Conservation (phyloP, 192 early-diverging fungal genomes). For the Coemansia sp. region DNA sequence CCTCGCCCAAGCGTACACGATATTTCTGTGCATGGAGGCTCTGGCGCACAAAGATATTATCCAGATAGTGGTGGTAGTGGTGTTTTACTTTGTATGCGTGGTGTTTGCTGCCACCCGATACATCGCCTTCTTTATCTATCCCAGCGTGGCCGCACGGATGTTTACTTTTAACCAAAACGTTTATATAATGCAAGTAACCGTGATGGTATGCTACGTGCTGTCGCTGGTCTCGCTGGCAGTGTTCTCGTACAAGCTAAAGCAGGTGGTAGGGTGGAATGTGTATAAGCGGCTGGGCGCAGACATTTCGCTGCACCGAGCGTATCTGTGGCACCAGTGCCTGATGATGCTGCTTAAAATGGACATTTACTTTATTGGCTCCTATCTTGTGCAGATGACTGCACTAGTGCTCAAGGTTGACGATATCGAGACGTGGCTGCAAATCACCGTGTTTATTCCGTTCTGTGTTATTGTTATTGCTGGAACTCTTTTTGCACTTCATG, state of each 20-base stretch:
- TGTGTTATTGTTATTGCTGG: conserved; percentile 29
- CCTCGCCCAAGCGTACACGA: conserved; percentile 40
- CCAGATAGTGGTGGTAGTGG: conserved; percentile 42
- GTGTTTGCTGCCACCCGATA: conserved; percentile 27
- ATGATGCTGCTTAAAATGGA: conserved; percentile 48
- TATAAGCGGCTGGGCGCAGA: conserved; percentile 54
- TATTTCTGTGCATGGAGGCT: conserved; percentile 44
- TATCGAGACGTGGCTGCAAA: conserved; percentile 44
- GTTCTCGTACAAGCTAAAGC: conserved; percentile 52
- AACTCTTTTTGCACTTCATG: conserved; percentile 28
- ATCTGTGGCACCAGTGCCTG: conserved; percentile 41
- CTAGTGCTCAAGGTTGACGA: conserved; percentile 54
- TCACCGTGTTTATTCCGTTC: conserved; percentile 43
- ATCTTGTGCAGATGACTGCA: conserved; percentile 56
- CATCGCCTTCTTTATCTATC: conserved; percentile 33
- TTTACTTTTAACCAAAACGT: conserved; percentile 39
- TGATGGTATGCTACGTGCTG: conserved; percentile 24
- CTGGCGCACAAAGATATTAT: conserved; percentile 40
- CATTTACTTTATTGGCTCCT: conserved; percentile 49
- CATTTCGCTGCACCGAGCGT: conserved; percentile 48
- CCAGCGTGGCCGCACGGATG: conserved; percentile 37
- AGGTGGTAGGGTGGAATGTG: conserved; percentile 51
- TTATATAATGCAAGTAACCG: conserved; percentile 37
- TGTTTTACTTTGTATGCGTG: conserved; percentile 44
- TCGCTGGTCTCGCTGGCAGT: conserved; percentile 30